Evolutionary conservation across 2,329 filamentous ascomycete species (phyloP).

Genomic region (Zarea fungicola): DNA sequence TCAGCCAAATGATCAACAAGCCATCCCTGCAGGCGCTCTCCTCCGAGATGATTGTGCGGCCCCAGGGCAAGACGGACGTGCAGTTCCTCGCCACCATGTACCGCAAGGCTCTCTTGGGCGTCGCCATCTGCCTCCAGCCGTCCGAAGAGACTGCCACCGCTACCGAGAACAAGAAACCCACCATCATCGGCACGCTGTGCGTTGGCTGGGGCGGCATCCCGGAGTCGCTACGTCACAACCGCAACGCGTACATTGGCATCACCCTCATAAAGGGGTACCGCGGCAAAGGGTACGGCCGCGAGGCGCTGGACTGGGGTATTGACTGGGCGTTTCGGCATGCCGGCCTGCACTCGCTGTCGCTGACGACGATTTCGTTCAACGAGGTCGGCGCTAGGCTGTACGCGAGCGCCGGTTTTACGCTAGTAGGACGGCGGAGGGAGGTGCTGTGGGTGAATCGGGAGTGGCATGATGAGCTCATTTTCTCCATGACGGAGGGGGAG

Average conservation of each 20-base stretch:
- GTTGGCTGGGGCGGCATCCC: slow-evolving; percentile 13
- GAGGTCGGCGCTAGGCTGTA: slow-evolving; percentile 8
- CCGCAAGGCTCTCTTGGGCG: slow-evolving; percentile 17
- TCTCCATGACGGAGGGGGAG: slow-evolving; percentile 12
- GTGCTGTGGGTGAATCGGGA: slow-evolving; percentile 6
- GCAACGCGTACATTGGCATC: slow-evolving; percentile 13
- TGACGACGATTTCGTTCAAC: slow-evolving; percentile 9
- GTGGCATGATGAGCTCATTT: slow-evolving; percentile 14
- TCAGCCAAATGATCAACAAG: slow-evolving; percentile 15
- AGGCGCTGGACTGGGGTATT: slow-evolving; percentile 14
- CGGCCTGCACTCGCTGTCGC: slow-evolving; percentile 9
- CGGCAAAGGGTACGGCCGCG: slow-evolving; percentile 10
- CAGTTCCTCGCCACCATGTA: slow-evolving; percentile 12
- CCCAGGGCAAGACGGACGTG: slow-evolving; percentile 14
- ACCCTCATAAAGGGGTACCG: slow-evolving; percentile 2
- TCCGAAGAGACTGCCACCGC: neutral
- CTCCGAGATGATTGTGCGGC: slow-evolving; percentile 10
- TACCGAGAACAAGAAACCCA: slow-evolving; percentile 12
- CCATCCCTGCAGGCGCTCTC: slow-evolving; percentile 15
- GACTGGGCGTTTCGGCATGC: slow-evolving; percentile 14
- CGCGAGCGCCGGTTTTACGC: slow-evolving; percentile 2
- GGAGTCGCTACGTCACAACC: slow-evolving; percentile 10
- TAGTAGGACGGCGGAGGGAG: slow-evolving; percentile 2
- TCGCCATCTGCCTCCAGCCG: slow-evolving; percentile 18
- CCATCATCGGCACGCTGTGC: slow-evolving; percentile 18